Evolutionary conservation across 179 eudicot species (phyloP).

Genomic region (Gypsophila paniculata): DNA sequence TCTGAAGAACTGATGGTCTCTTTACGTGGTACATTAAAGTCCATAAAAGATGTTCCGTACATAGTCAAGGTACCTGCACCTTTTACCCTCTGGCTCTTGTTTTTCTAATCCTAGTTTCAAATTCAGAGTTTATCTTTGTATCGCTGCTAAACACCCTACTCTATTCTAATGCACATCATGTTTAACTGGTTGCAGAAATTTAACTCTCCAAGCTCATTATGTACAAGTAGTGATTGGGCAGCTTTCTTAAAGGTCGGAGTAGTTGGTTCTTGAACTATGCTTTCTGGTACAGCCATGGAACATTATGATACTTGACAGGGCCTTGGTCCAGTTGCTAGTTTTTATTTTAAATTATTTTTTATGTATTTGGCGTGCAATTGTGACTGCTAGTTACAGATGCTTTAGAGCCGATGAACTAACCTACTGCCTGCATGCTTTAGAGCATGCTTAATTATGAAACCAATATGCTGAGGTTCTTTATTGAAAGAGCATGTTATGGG

Average conservation of each 20-base stretch:
- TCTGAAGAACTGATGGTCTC: constrained; percentile 78
- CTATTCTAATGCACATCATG: not conserved
- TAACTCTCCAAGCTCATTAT: constrained; percentile 87
- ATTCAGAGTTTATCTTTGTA: not conserved
- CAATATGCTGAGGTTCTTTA: not conserved
- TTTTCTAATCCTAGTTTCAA: constrained; percentile 9
- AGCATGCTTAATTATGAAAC: not conserved
- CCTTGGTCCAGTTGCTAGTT: not conserved
- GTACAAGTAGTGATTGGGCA: constrained; percentile 84
- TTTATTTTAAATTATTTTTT: not conserved
- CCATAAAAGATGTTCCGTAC: constrained; percentile 81
- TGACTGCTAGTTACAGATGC: not conserved
- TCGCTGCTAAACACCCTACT: not conserved
- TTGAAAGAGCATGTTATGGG: constrained; percentile 5
- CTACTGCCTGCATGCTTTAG: not conserved
- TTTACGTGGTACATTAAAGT: constrained; percentile 73
- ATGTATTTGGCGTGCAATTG: not conserved
- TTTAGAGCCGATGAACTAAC: not conserved
- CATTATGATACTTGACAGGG: not conserved
- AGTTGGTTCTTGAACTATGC: not conserved
- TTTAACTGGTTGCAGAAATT: constrained; percentile 58
- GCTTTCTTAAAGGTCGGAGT: constrained; percentile 71
- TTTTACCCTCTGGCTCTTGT: constrained; percentile 8
- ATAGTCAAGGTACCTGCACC: constrained; percentile 65
- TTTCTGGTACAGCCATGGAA: not conserved